A percentile compares a stretch with the other conserved stretches of the same genome.
phyloP scores from a whole-genome alignment of 2,329 filamentous ascomycete genomes.

The Aspergillus nomiae region DNA sequence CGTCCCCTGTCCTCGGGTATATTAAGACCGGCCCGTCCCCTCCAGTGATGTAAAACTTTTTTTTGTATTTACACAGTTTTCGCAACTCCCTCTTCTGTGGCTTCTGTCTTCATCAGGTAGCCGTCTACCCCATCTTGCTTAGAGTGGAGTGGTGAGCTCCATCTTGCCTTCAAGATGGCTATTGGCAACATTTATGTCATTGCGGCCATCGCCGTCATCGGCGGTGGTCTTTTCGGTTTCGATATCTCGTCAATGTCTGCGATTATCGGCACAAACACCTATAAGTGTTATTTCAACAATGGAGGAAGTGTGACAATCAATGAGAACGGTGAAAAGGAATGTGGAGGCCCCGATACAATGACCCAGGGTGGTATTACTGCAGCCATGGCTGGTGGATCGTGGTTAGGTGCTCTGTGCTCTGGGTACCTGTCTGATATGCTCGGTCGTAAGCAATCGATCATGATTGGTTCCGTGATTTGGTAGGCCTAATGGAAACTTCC shows the following conservation, averaged over 20 bases:
- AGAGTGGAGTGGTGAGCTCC: slow-evolving; percentile 6
- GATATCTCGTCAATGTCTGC: slow-evolving; percentile 76
- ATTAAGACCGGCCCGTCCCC: slow-evolving; percentile 5
- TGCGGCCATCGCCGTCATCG: slow-evolving; percentile 60
- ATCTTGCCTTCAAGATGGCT: slow-evolving; percentile 29
- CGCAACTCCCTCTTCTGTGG: not conserved
- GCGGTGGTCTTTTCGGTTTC: slow-evolving; percentile 74
- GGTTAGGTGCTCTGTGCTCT: slow-evolving; percentile 61
- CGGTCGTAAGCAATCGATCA: slow-evolving; percentile 57
- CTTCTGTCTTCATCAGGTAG: not conserved
- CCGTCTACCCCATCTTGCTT: not conserved
- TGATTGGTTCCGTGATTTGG: slow-evolving; percentile 56
- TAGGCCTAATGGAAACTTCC: slow-evolving; percentile 24
- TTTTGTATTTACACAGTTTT: not conserved
- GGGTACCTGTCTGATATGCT: slow-evolving; percentile 58
- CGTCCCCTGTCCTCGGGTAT: slow-evolving; percentile 6
- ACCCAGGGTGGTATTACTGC: slow-evolving; percentile 72
- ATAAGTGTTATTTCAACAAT: slow-evolving; percentile 72
- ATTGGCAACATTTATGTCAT: slow-evolving; percentile 63
- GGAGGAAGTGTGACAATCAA: slow-evolving; percentile 34
- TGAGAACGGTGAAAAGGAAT: slow-evolving; percentile 25
- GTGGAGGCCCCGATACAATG: slow-evolving; percentile 50
- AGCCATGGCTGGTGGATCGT: slow-evolving; percentile 72
- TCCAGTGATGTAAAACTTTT: slow-evolving; percentile 5
- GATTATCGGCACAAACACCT: slow-evolving; percentile 67